A percentile compares a stretch with the other conserved stretches of the same genome.
These are phyloP conservation scores for Cryomyces minteri DNA, from an alignment of 495 filamentous ascomycete species.

Conservation along the genomic window DNA sequence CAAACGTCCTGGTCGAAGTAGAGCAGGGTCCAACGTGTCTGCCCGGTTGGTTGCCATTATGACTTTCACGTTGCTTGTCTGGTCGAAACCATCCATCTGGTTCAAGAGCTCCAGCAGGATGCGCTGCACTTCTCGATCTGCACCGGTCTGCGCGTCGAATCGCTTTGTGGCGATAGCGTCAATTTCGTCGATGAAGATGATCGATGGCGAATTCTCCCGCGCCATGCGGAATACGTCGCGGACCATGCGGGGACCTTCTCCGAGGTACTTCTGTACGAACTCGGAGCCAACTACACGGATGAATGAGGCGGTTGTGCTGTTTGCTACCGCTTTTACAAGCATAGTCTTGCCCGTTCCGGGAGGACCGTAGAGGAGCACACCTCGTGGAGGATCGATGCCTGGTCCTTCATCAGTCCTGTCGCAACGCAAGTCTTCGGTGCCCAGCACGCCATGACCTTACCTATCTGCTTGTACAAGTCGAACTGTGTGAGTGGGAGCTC, in stretches of 20 bases:
- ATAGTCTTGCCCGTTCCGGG: constrained; percentile 98
- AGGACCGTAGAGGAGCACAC: constrained; percentile 88
- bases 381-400: constrained; percentile 93
- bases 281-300: constrained; percentile 96
- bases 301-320: constrained; percentile 94
- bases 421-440: not conserved
- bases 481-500: constrained; percentile 93
- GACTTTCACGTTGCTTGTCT: constrained; percentile 96
- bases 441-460: constrained; percentile 18
- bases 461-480: constrained; percentile 94
- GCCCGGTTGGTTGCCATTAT: constrained; percentile 99
- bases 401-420: constrained; percentile 11
- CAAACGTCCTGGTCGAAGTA: constrained; percentile 84
- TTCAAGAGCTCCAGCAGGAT: constrained; percentile 93
- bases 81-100: constrained; percentile 99
- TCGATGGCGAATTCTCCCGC: constrained; percentile 89
- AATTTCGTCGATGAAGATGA: constrained; percentile 99
- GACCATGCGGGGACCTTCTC: constrained; percentile 96
- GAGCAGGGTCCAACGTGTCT: constrained; percentile 85
- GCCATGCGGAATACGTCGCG: constrained; percentile 99
- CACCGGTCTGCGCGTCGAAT: constrained; percentile 95
- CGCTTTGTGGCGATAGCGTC: constrained; percentile 98
- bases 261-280: constrained; percentile 96
- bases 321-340: constrained; percentile 95
- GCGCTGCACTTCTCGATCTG: constrained; percentile 94